Base-by-base conservation (phyloP, 768 basidiomycete genomes). In the Ramaria rubella region DNA sequence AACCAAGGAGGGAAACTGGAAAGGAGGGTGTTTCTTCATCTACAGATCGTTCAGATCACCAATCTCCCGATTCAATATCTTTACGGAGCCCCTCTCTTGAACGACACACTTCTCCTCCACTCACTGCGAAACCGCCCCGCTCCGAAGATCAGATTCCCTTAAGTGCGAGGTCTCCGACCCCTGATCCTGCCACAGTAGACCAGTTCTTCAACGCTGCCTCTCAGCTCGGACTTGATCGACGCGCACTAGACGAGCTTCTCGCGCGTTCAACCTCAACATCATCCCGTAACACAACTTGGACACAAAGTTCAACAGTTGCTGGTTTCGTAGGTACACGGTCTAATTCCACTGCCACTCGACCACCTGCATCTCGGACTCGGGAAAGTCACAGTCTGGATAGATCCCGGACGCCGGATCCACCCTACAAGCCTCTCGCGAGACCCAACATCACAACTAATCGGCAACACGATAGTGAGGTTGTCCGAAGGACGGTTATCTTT, bases 401-500 rank as follows among this genome's bases (percentile, higher is more conserved):
- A 17, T 34, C 55, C 19, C n/a, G 29, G 36, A 56, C 44, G 14
- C 55, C 55, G 19, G 44, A 56, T 24, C 15, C 27, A 23, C 14
- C 52, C 3, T n/a, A 26, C 26, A 56, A 23, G 29, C 44, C 55
- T 23, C 14, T 33, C 19, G 46, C 55, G 15, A 56, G 55, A 42
- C 52, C 52, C 14, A 45, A 27, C 9, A 15, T n/a, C n/a, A 30
- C 44, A 19, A 24, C 15, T 30, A 56, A 49, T 38, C 55, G 55
- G n/a, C 40, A 45, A 30, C 54, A 43, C 15, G 55, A 56, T 45
- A 45, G 55, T 24, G 55, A 56, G 36, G 71, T 92, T 58, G 77
- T 92, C 51, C 80, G 90, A 65, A 77, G 90, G 64, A 93, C 90
- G 1, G 78, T 92, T 62, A 85, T 91, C 63, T 81, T 84, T 63